Base-by-base conservation (phyloP, 2,329 filamentous ascomycete species). In the Sclerotinia sclerotiorum region DNA sequence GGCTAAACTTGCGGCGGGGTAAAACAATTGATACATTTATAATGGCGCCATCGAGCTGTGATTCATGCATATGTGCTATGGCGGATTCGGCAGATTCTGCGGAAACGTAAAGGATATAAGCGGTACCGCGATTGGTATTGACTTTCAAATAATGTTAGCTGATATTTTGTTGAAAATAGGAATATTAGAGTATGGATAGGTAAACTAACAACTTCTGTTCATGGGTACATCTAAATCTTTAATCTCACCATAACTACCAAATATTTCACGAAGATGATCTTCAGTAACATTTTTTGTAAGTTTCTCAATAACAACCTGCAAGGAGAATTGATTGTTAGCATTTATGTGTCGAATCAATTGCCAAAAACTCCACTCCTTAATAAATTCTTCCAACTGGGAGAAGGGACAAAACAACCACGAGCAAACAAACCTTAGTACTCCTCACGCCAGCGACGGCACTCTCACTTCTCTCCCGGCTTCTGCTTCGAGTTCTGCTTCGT, bases 41-140 rank as follows among this genome's bases (percentile, higher is more conserved):
- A 6, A 75, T 65, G 5, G 76, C 73, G 42, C 77, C 77, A 64
- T 79, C 77, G 48, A 78, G 75, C 77, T 97, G 92, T n/a, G 92
- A 93, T 81, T 99, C 95, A 79, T 99, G 95, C 95, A 99, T 98
- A 78, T 97, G 92, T 24, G 94, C 88, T 74, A 97, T 96, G 39
- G 95, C 95, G 19, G 88, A 84, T 80, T 97, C 93, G 32, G 95
- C 94, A 72, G 94, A 90, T 62, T 86, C 83, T 72, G 93, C 87
- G 72, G 90, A 84, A 66, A 88, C 83, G 80, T 90, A 99, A 54
- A 97, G 84, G 71, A 98, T 93, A 79, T 97, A 98, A 44, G 94
- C 95, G 39, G 93, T 97, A 58, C 95, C 94, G 68, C 94, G 90
- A 76, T 98, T 98, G 66, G 89, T 93, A 78, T 91, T 90, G 82